phyloP scores from a whole-genome alignment of 352 stramenopile species.

The Pythium graminicola region DNA sequence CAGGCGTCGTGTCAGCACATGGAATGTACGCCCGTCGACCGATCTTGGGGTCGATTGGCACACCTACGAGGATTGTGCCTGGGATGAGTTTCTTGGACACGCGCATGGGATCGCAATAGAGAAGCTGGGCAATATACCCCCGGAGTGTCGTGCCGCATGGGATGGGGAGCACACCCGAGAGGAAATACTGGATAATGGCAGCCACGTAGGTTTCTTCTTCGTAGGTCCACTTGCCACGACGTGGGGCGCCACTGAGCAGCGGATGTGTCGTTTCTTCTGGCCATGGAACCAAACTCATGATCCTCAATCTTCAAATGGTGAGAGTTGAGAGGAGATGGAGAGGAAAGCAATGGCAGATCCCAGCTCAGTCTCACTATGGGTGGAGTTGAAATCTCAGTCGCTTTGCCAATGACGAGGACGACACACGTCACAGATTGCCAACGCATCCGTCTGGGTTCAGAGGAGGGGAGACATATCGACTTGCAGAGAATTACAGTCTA shows the following conservation, averaged over 20 bases:
- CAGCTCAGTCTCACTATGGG: too few species aligned
- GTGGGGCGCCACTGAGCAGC: slow-evolving; percentile 27
- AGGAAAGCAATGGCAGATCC: too few species aligned
- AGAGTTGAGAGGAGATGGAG: too few species aligned
- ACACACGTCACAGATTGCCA: not conserved
- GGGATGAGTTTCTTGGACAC: slow-evolving; percentile 77
- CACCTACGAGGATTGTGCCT: slow-evolving; percentile 47
- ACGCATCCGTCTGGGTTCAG: too few species aligned
- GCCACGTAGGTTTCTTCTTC: slow-evolving; percentile 62
- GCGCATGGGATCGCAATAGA: slow-evolving; percentile 72
- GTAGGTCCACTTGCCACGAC: slow-evolving; percentile 66
- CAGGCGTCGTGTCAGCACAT: slow-evolving; percentile 39
- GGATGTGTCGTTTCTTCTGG: not conserved
- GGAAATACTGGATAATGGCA: slow-evolving; percentile 66
- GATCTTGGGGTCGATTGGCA: slow-evolving; percentile 73
- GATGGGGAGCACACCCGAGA: slow-evolving; percentile 50
- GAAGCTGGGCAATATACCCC: slow-evolving; percentile 59
- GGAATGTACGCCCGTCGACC: slow-evolving; percentile 63
- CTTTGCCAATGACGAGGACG: too few species aligned
- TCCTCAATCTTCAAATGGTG: too few species aligned
- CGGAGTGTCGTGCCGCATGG: slow-evolving; percentile 68
- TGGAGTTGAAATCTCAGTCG: not conserved
- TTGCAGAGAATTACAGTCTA: too few species aligned
- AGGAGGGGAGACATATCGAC: too few species aligned
- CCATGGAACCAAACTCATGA: too few species aligned